phyloP scores from a whole-genome alignment of 345 rosid species.

The Trapa bicornis region DNA sequence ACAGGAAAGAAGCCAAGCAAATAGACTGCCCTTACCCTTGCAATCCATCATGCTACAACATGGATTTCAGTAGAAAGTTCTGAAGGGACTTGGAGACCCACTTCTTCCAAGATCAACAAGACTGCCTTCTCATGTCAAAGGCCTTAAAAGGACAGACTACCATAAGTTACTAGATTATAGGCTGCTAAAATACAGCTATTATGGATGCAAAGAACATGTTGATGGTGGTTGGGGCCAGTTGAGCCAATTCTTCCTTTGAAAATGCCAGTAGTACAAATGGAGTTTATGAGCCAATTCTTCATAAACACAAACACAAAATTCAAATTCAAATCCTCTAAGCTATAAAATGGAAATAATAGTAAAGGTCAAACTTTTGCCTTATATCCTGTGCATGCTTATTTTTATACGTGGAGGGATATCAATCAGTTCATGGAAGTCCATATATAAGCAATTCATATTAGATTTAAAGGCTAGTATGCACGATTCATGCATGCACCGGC shows the following conservation, averaged over 20 bases:
- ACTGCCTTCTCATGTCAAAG: too few relatives aligned
- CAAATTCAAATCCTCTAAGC: constrained; percentile 52
- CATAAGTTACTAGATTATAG: constrained; percentile 20
- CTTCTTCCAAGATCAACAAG: background rate
- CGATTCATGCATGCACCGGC: too few relatives aligned
- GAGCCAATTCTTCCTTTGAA: too few relatives aligned
- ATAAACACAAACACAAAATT: too few relatives aligned
- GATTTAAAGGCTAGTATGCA: too few relatives aligned
- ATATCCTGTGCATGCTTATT: too few relatives aligned
- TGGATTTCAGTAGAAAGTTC: constrained; percentile 11
- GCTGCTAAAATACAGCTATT: too few relatives aligned
- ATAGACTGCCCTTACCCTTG: constrained; percentile 89
- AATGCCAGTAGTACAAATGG: too few relatives aligned
- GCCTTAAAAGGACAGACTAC: constrained; percentile 29
- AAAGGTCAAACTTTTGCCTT: constrained; percentile 77
- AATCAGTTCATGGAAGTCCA: constrained; percentile 77
- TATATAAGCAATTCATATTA: constrained; percentile 1
- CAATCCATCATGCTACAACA: constrained; percentile 68
- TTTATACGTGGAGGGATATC: constrained; percentile 42
- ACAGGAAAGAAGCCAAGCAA: constrained; percentile 35
- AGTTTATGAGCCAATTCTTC: too few relatives aligned
- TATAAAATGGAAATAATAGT: constrained; percentile 43
- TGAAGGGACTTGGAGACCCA: background rate
- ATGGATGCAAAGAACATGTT: too few relatives aligned
- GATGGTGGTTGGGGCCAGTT: too few relatives aligned